Base-by-base conservation (phyloP, 2,329 filamentous ascomycete genomes). In the Tolypocladium endophyticum region DNA sequence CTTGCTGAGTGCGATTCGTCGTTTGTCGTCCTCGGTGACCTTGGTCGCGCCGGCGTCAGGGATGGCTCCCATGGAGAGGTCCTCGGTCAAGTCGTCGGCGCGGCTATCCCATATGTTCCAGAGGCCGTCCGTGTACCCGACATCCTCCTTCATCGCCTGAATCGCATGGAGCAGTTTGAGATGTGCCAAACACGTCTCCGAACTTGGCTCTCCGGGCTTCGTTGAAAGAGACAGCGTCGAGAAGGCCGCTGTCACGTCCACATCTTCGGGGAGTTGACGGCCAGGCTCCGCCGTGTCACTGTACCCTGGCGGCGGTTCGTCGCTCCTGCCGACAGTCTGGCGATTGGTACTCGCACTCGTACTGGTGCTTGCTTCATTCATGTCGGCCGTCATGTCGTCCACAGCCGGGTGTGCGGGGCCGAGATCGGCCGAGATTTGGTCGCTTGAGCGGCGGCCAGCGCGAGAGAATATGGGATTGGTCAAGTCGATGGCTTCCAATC, bases 131-230 rank as follows among this genome's bases (percentile, higher is more conserved):
- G 74, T 81, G 59, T 83, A 86, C 7, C 85, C 86, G 23, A 92
- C 72, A 23, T 83, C 80, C 61, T 90, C 84, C 62, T 86, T 87
- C 58, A 93, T 73, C 39, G 79, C 79, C 64, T 89, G 82, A 60
- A 93, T 80, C 12, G 85, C 82, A 58, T 85, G 82, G 1, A 93
- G 77, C 0, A 93, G 76, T 69, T 90, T 90, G 35, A 93, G 78
- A 69, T 94, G 90, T 0, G 84, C 87, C 28, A 90, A 80, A 63
- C 87, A 90, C 50, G 84, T 79, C 61, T 86, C 79, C 30, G 61
- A 30, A 12, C 18, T n/a, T 2, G 41, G 55, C 16, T 25, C 28
- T 35, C 8, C 25, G 4, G 56, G 41, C 12, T 14, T 28, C n/a
- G 14, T 1, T 6, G 20, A 30, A 2, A 57, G 56, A 20, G 39